These are phyloP conservation scores for Lichtheimia corymbifera DNA, from an alignment of 371 early-diverging fungal species.

Conservation along the genomic window DNA sequence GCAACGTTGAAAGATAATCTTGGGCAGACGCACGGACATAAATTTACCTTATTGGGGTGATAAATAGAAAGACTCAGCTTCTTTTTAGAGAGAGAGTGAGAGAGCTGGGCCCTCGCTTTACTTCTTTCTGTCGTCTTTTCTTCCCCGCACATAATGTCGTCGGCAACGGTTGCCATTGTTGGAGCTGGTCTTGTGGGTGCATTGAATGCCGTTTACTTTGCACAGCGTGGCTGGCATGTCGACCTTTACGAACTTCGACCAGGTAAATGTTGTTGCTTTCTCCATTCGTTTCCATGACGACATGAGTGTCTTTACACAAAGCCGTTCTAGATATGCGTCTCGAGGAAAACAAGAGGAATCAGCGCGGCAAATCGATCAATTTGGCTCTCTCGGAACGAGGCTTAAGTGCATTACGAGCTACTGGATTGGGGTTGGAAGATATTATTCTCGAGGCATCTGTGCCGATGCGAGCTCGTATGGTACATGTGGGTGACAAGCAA, in stretches of 20 bases:
- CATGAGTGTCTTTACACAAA: background rate
- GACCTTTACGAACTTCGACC: conserved; percentile 83
- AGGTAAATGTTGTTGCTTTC: conserved; percentile 53
- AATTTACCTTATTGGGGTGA: too few relatives aligned
- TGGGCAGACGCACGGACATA: too few relatives aligned
- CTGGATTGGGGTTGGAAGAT: conserved; percentile 66
- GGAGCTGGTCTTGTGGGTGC: conserved; percentile 96
- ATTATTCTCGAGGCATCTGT: conserved; percentile 70
- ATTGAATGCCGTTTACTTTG: conserved; percentile 89
- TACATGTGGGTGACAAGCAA: conserved; percentile 71
- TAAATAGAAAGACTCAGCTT: too few relatives aligned
- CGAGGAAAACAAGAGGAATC: conserved; percentile 56
- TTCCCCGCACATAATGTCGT: too few relatives aligned
- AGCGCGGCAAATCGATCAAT: conserved; percentile 87
- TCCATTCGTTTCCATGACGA: conserved; percentile 4
- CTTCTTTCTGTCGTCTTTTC: too few relatives aligned
- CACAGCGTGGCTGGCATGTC: conserved; percentile 90
- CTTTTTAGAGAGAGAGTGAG: too few relatives aligned
- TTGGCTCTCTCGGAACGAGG: conserved; percentile 92
- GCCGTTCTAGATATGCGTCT: conserved; percentile 63
- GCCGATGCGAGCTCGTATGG: conserved; percentile 95
- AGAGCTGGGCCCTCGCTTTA: too few relatives aligned
- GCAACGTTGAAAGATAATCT: too few relatives aligned
- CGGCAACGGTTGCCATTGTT: conserved; percentile 65
- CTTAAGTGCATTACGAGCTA: conserved; percentile 75